Percentiles rank a stretch among this genome's conserved stretches.
phyloP scores from a whole-genome alignment of 257 asterid species.

The Solanum okadae region DNA sequence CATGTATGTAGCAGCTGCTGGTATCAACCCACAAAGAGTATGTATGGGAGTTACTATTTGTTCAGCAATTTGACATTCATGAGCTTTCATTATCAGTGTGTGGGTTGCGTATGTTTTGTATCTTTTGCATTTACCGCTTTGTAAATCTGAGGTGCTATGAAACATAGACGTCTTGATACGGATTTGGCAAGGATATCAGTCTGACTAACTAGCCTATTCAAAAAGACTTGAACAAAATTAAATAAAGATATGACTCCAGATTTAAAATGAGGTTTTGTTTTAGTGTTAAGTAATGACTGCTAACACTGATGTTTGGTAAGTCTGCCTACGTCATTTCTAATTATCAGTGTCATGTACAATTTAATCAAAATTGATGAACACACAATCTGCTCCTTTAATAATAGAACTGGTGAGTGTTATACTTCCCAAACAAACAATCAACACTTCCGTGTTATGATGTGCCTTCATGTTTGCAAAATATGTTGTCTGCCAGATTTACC shows the following conservation, averaged over 20 bases:
- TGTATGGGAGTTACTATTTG: constrained; percentile 14
- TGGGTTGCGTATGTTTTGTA: background rate
- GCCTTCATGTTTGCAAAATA: background rate
- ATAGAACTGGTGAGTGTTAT: background rate
- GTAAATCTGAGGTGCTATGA: background rate
- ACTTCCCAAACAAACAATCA: background rate
- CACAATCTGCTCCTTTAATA: background rate
- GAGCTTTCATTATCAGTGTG: background rate
- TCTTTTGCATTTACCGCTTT: background rate
- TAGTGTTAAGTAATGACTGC: background rate
- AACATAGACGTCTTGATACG: background rate
- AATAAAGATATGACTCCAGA: background rate
- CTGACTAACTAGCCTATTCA: background rate
- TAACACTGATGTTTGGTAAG: background rate
- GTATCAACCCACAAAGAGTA: constrained; percentile 98
- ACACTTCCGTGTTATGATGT: background rate
- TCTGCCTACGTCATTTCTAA: background rate
- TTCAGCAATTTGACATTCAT: background rate
- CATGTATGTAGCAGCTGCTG: constrained; percentile 99
- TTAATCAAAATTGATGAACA: background rate
- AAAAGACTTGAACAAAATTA: background rate
- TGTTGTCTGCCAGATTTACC: background rate
- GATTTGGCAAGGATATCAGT: background rate
- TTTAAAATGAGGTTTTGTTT: background rate
- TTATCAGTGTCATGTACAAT: background rate